These are phyloP conservation scores for Ceratocystis alfenasii DNA, from an alignment of 2,329 filamentous ascomycete genomes.

Conservation along the genomic window DNA sequence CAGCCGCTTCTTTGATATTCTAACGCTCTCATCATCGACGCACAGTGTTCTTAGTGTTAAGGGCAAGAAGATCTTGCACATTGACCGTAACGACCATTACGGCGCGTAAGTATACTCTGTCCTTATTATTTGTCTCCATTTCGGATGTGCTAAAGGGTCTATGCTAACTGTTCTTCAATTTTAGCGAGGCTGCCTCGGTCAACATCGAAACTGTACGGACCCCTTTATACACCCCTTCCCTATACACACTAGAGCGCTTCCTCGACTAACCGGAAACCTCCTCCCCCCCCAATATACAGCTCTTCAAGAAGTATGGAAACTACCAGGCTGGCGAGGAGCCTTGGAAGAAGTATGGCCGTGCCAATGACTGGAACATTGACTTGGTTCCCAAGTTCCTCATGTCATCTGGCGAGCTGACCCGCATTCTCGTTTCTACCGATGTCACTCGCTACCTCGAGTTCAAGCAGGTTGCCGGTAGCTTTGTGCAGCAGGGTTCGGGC, in stretches of 20 bases:
- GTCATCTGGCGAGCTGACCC: slow-evolving; percentile 95
- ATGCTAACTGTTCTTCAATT: neutral
- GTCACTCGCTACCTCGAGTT: slow-evolving; percentile 82
- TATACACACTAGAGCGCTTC: neutral
- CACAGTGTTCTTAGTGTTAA: slow-evolving; percentile 87
- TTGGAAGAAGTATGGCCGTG: slow-evolving; percentile 94
- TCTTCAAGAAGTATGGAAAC: slow-evolving; percentile 96
- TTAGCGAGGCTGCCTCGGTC: slow-evolving; percentile 78
- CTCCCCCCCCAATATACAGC: slow-evolving; percentile 37
- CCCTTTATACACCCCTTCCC: slow-evolving; percentile 20
- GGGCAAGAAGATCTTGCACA: slow-evolving; percentile 97
- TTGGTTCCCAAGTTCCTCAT: slow-evolving; percentile 97
- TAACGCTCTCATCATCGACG: slow-evolving; percentile 12
- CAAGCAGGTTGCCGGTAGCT: slow-evolving; percentile 91
- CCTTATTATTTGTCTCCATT: slow-evolving; percentile 19
- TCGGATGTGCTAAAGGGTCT: slow-evolving; percentile 25
- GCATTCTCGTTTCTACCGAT: slow-evolving; percentile 94
- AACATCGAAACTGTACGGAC: slow-evolving; percentile 78
- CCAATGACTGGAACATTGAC: slow-evolving; percentile 99
- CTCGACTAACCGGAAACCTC: neutral
- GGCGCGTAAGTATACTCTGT: slow-evolving; percentile 59
- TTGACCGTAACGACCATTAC: slow-evolving; percentile 97
- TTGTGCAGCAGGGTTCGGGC: slow-evolving; percentile 78
- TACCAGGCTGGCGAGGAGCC: slow-evolving; percentile 68
- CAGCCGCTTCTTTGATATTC: slow-evolving; percentile 6